A percentile compares a stretch with the other conserved stretches of the same genome.
Evolutionary conservation across 2,329 filamentous ascomycete species (phyloP).

Genomic region (Thelonectria rubi): DNA sequence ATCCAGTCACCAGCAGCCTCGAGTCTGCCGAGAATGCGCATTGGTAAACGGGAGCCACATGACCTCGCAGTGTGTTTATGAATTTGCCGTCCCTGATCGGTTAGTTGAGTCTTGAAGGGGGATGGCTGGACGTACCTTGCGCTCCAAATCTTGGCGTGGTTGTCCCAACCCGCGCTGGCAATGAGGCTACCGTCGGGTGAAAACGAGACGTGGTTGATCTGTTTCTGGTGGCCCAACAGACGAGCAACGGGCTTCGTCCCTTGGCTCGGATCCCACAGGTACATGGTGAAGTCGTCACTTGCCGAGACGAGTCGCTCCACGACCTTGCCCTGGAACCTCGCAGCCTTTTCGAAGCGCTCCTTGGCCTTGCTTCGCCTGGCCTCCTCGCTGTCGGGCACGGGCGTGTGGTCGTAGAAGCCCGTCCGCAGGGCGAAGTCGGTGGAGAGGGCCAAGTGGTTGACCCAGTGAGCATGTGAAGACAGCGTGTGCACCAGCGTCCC

Average conservation of each 20-base stretch:
- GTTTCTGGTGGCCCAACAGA: slow-evolving; percentile 93
- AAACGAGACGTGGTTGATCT: slow-evolving; percentile 95
- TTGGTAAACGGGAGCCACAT: slow-evolving; percentile 91
- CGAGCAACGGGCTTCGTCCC: slow-evolving; percentile 87
- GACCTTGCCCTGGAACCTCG: slow-evolving; percentile 77
- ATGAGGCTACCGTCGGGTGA: slow-evolving; percentile 89
- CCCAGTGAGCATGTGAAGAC: slow-evolving; percentile 87
- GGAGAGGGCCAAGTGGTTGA: slow-evolving; percentile 93
- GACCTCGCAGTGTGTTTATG: slow-evolving; percentile 85
- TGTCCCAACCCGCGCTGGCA: slow-evolving; percentile 91
- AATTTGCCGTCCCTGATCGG: slow-evolving; percentile 72
- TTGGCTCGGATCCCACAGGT: slow-evolving; percentile 85
- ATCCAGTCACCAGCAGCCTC: slow-evolving; percentile 84
- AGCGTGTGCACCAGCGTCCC: slow-evolving; percentile 85
- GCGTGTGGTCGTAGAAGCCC: slow-evolving; percentile 84
- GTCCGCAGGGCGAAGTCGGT: slow-evolving; percentile 91
- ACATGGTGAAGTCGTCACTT: slow-evolving; percentile 96
- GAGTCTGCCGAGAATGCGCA: slow-evolving; percentile 93
- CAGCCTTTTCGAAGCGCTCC: slow-evolving; percentile 85
- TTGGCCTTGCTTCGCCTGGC: slow-evolving; percentile 79
- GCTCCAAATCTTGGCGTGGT: slow-evolving; percentile 93
- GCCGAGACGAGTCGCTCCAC: slow-evolving; percentile 89
- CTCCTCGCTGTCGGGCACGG: slow-evolving; percentile 72
- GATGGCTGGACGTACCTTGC: slow-evolving; percentile 62
- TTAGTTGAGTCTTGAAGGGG: slow-evolving; percentile 26